A percentile compares a stretch with the other conserved stretches of the same genome.
phyloP scores from a whole-genome alignment of 1,139 yeast species.

The Nakaseomyces bracarensis region DNA sequence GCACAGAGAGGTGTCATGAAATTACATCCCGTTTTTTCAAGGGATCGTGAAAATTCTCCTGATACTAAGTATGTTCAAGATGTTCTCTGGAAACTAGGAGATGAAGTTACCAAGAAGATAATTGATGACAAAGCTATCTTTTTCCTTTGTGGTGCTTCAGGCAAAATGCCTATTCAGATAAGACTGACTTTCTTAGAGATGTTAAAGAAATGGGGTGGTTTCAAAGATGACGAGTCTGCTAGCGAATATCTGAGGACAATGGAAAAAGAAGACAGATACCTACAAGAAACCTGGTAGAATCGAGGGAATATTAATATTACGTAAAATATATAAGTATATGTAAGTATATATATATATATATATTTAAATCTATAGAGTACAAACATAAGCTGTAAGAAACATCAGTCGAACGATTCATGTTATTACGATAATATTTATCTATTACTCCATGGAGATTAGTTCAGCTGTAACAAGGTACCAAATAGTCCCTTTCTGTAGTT shows the following conservation, averaged over 20 bases:
- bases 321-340: not conserved
- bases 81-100: constrained; percentile 44
- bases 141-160: constrained; percentile 87
- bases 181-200: constrained; percentile 64
- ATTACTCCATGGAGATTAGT: constrained; percentile 10
- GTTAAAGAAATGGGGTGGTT: constrained; percentile 38
- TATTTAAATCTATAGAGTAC: too few relatives aligned
- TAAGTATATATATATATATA: too few relatives aligned
- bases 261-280: constrained; percentile 62
- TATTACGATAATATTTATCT: constrained; percentile 1
- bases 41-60: constrained; percentile 39
- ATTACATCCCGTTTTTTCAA: constrained; percentile 53
- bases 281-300: constrained; percentile 87
- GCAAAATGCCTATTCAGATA: constrained; percentile 90
- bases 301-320: not conserved
- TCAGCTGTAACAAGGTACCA: constrained; percentile 30
- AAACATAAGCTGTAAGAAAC: too few relatives aligned
- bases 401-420: too few relatives aligned
- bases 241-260: constrained; percentile 44
- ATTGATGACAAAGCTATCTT: constrained; percentile 49
- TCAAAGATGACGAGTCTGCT: constrained; percentile 40
- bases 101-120: constrained; percentile 44
- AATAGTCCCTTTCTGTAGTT: constrained; percentile 20
- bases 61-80: constrained; percentile 65
- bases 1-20: constrained; percentile 33